Evolutionary conservation across 73 alveolate genomes (phyloP).

Genomic region (Stentor roeselii): DNA sequence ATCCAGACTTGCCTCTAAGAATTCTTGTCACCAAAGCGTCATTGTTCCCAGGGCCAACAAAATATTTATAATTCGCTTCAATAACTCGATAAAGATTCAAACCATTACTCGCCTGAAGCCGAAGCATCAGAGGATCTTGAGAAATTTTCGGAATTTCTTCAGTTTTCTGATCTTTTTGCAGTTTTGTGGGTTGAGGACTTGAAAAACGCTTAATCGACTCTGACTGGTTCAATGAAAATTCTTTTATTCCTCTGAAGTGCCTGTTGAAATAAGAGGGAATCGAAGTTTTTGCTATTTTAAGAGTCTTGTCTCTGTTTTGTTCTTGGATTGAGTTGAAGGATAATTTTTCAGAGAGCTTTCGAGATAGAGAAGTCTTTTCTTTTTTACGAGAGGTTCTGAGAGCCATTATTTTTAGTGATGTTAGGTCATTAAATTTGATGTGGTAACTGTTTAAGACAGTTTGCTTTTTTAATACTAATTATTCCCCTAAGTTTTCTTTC

Average conservation of each 20-base stretch:
- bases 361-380: background rate
- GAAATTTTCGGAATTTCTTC: background rate
- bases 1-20: slow-evolving; percentile 1
- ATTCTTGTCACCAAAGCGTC: background rate
- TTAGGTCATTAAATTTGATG: no score
- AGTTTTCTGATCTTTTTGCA: background rate
- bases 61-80: slow-evolving; percentile 7
- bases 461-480: no score
- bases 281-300: background rate
- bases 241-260: background rate
- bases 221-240: background rate
- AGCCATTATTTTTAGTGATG: background rate
- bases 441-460: no score
- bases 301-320: background rate
- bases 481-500: no score
- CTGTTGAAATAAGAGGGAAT: background rate
- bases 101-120: background rate
- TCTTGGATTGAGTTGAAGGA: background rate
- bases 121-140: background rate
- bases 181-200: background rate
- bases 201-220: background rate
- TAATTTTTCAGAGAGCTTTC: background rate
- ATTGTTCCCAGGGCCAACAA: slow-evolving; percentile 25
- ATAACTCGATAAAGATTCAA: background rate
- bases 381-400: background rate